Conservation (phyloP, 306 rosid species). For the Lupinus albus region DNA sequence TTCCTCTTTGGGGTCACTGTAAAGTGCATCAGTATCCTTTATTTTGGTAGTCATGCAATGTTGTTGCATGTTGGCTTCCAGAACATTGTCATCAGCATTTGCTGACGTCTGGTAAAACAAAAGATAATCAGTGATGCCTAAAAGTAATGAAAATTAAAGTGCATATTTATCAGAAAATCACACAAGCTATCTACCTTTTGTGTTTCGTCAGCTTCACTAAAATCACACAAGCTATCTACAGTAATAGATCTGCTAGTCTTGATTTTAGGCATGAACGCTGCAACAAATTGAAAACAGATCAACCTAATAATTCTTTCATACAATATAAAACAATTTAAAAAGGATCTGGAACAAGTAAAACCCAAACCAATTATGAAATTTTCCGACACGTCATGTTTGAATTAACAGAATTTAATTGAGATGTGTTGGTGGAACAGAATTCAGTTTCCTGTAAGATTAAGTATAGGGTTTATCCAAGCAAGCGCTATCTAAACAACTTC, state of each 20-base stretch:
- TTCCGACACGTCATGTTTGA: background rate
- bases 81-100: constrained; percentile 39
- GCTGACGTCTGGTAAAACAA: constrained; percentile 53
- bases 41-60: constrained; percentile 37
- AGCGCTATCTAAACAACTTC: constrained; percentile 2
- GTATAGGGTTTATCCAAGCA: too few species aligned
- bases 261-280: constrained; percentile 95
- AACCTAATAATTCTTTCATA: background rate
- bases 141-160: background rate
- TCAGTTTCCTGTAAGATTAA: too few species aligned
- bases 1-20: too few species aligned
- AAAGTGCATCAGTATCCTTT: constrained; percentile 35
- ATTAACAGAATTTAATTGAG: too few species aligned
- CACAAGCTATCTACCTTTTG: constrained; percentile 48
- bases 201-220: constrained; percentile 70
- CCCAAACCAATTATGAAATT: background rate
- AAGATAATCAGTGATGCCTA: constrained; percentile 10
- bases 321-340: background rate
- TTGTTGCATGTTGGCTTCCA: constrained; percentile 38
- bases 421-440: too few species aligned
- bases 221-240: constrained; percentile 75
- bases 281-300: constrained; percentile 29
- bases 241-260: constrained; percentile 76
- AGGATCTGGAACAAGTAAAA: background rate
- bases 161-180: constrained; percentile 4